Percentiles rank a stretch among this genome's conserved stretches.
Conservation (phyloP, 2,329 filamentous ascomycete genomes). For the Hortaea sp. region DNA sequence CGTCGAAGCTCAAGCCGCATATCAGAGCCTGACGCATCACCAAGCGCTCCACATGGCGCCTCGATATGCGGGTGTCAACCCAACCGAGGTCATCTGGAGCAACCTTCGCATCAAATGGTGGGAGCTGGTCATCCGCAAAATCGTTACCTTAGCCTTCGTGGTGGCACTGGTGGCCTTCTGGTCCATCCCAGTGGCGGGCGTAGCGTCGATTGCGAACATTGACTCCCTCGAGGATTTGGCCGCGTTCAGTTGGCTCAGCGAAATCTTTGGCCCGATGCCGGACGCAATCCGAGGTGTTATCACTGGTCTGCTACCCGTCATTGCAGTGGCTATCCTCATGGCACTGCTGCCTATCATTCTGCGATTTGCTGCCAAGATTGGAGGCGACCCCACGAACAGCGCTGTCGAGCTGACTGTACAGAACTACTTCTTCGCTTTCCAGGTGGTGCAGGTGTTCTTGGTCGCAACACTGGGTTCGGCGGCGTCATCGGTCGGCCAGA, state of each 20-base stretch:
- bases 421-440: constrained; percentile 83
- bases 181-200: constrained; percentile 63
- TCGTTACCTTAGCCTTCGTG: constrained; percentile 62
- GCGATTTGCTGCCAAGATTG: constrained; percentile 65
- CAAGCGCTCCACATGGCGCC: constrained; percentile 79
- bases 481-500: constrained; percentile 59
- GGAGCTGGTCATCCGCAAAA: constrained; percentile 60
- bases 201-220: constrained; percentile 81
- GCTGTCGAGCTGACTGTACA: constrained; percentile 82
- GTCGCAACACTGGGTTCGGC: constrained; percentile 75
- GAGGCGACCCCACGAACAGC: constrained; percentile 70
- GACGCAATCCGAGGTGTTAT: constrained; percentile 66
- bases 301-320: constrained; percentile 70
- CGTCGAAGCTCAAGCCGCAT: constrained; percentile 74
- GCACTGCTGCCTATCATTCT: constrained; percentile 75
- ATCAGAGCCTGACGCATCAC: constrained; percentile 79
- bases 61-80: constrained; percentile 72
- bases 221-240: constrained; percentile 38
- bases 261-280: constrained; percentile 66
- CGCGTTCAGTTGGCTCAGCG: constrained; percentile 52
- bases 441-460: constrained; percentile 85
- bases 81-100: constrained; percentile 77
- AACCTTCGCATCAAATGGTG: constrained; percentile 79
- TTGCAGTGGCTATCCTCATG: constrained; percentile 75
- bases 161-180: constrained; percentile 78